These are phyloP conservation scores for Colletotrichum echinochloae DNA, from an alignment of 2,329 filamentous ascomycete genomes.

Conservation along the genomic window DNA sequence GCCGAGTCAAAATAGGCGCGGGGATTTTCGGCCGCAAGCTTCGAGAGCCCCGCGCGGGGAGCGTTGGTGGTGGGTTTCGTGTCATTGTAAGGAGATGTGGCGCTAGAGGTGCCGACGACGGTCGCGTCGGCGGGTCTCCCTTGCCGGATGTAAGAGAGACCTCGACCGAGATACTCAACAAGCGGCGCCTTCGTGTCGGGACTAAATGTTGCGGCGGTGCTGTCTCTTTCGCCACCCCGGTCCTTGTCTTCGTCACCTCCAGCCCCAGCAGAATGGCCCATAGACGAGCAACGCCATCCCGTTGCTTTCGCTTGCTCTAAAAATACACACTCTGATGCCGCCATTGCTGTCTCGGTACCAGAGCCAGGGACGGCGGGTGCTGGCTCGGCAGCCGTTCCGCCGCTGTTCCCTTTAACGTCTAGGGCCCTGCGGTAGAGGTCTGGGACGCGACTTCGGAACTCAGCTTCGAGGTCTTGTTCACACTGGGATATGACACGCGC, in stretches of 20 bases:
- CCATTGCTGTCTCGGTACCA: conserved; percentile 16
- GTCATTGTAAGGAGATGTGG: background rate
- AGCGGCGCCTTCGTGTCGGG: conserved; percentile 60
- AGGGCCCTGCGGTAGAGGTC: conserved; percentile 59
- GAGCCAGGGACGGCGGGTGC: conserved; percentile 15
- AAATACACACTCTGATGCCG: conserved; percentile 37
- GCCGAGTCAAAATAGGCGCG: conserved; percentile 44
- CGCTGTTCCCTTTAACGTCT: conserved; percentile 48
- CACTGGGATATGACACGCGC: conserved; percentile 56
- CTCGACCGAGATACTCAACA: conserved; percentile 61
- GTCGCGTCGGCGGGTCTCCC: conserved; percentile 30
- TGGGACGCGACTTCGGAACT: conserved; percentile 60
- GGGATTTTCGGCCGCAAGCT: conserved; percentile 46
- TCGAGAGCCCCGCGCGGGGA: conserved; percentile 46
- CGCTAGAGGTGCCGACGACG: background rate
- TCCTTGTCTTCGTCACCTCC: background rate
- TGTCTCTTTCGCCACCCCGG: conserved; percentile 13
- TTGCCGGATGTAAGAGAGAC: conserved; percentile 58
- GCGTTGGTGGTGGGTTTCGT: conserved; percentile 35
- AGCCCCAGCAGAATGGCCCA: conserved; percentile 2
- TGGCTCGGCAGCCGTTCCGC: conserved; percentile 9
- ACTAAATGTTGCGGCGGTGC: conserved; percentile 12
- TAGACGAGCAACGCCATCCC: conserved; percentile 16
- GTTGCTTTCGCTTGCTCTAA: conserved; percentile 49
- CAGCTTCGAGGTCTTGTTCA: conserved; percentile 62